Base-by-base conservation (phyloP, 1,284 basidiomycete genomes). In the Leccinum griseonigrum region DNA sequence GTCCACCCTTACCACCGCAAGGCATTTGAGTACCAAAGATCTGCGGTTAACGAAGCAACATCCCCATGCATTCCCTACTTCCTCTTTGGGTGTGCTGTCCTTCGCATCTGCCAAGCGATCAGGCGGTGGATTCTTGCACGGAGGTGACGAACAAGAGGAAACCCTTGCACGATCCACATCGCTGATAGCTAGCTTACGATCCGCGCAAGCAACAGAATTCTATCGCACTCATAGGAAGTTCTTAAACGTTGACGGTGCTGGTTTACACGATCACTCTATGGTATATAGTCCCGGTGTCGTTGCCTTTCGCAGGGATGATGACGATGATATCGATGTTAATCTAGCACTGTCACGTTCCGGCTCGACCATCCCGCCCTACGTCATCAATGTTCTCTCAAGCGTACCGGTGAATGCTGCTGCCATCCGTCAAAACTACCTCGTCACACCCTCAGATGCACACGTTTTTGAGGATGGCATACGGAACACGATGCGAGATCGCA, bases 131-230 rank as follows among this genome's bases (percentile, higher is more conserved):
- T 82, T 77, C 64, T 65, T 81, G 58, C 74, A 76, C 36, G 83
- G 83, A 46, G 78, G 80, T 16, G 76, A 81, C 59, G 81, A 81
- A 55, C 81, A 79, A 67, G 81, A 81, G 59, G 82, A 82, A 64
- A 66, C 68, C 29, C 71, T 84, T 36, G 78, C 80, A 13, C 75
- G 83, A 38, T 76, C 72, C 3, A 82, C 78, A 55, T 79, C 81
- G 3, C 74, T 84, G 48, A 72, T 81, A 28, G 76, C 78, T 28
- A 78, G 75, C 60, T 75, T 84, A 31, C 74, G 67, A 48, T 70
- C 76, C 9, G 66, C 76, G n/a, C 68, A 69, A 7, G 81, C 75
- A 32, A 69, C 72, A 54, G 69, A 74, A 16, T 84, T 84, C 63
- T 84, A 83, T 69, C 68, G 69, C 32, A 74, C 77, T 59, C 81